Evolutionary conservation across 495 filamentous ascomycete species (phyloP), one percentile per base, ranked within the genome.

Genomic region (Talaromyces wortmannii): DNA sequence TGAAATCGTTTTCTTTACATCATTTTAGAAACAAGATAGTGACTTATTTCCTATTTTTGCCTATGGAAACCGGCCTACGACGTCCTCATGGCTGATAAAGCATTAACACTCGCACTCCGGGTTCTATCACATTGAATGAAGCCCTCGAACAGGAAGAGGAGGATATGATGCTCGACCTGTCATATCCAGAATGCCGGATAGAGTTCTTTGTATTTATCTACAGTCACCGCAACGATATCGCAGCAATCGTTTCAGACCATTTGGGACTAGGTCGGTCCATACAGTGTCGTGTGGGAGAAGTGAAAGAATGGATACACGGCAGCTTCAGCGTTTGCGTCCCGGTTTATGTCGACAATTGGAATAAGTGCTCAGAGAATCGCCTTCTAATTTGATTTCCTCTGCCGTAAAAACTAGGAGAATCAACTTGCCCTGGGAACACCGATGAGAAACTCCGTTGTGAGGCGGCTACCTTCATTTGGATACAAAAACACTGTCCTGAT

Each of bases 251-350:
- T 12, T 59, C 65, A 13, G 53, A 55, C 46, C 63, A 67, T 49
- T 32, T 66, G 7, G 33, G 49, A 6, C 33, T 58, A 33, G 18
- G 48, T 8, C 13, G 7, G 11, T 12, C 12, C 6, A 31, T 54
- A 42, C 36, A 52, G 18, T 63, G 69, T 50, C 56, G 53, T 5
- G 42, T 69, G 13, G 58, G 54, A 43, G 57, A 62, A 13, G 47
- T 60, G 30, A 50, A 57, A 10, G 56, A 70, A 16, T 73, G 67
- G 68, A 60, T 67, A 31, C 55, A 54, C 45, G 69, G 68, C 0
- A 69, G 65, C 61, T 73, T 65, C 59, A 69, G 71, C 47, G 59
- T 71, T 4, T 73, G 68, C 59, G 65, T 71, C 47, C 65, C 70
- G 23, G 56, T 71, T 13, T 15, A 56, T 16, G 51, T 64, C 43